Percentiles rank a stretch among this genome's conserved stretches.
Conservation (phyloP, 805 yeast genomes). For the Kuraishia piskuri region DNA sequence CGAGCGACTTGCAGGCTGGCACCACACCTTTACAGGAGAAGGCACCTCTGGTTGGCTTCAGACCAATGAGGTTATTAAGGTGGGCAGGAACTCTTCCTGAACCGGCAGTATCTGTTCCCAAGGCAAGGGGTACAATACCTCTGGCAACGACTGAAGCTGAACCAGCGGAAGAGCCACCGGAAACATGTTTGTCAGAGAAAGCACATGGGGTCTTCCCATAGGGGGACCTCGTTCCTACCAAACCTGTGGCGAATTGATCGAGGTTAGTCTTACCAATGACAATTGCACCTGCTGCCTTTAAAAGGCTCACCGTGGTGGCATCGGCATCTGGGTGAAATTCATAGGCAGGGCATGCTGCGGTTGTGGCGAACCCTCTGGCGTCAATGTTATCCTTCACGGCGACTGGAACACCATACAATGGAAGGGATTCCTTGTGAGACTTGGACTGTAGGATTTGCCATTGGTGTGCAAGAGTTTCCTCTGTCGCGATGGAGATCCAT, state of each 20-base stretch:
- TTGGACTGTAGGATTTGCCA: conserved; percentile 68
- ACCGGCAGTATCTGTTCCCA: conserved; percentile 98
- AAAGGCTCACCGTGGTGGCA: conserved; percentile 63
- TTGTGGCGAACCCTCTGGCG: conserved; percentile 71
- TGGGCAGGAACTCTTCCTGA: conserved; percentile 98
- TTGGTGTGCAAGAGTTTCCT: conserved; percentile 60
- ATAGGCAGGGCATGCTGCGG: conserved; percentile 93
- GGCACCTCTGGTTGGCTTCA: conserved; percentile 87
- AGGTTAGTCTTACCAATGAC: conserved; percentile 89
- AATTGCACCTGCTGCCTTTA: conserved; percentile 87
- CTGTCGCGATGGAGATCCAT: conserved; percentile 77
- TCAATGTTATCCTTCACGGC: conserved; percentile 96
- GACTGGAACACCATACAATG: conserved; percentile 88
- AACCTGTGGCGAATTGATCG: conserved; percentile 96
- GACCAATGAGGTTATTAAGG: conserved; percentile 81
- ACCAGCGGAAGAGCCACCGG: conserved; percentile 96
- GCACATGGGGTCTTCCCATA: conserved; percentile 85
- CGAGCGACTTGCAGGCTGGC: conserved; percentile 93
- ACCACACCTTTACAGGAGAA: conserved; percentile 89
- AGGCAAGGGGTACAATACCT: conserved; percentile 80
- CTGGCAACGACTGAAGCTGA: conserved; percentile 88
- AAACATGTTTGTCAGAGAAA: conserved; percentile 67
- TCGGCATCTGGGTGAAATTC: conserved; percentile 62
- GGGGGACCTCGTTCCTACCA: conserved; percentile 93
- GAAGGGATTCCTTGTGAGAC: conserved; percentile 42